phyloP scores from a whole-genome alignment of 1,284 basidiomycete genomes.

The Schizophyllum amplum region DNA sequence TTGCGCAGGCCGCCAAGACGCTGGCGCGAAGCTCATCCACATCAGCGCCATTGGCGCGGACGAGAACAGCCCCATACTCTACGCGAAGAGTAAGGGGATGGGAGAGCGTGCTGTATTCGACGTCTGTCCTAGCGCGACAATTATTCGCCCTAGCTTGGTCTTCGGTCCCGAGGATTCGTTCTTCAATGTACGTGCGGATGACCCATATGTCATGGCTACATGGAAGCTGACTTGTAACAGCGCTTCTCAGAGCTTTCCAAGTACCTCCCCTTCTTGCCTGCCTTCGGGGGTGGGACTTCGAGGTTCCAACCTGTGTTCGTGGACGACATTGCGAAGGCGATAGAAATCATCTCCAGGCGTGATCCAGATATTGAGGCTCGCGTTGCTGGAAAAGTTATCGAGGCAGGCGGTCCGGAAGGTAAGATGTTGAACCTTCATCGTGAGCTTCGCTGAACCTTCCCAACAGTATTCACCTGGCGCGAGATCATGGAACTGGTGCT shows the following conservation, averaged over 20 bases:
- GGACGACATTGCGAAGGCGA: constrained; percentile 50
- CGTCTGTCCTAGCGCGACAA: constrained; percentile 44
- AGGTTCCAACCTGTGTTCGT: constrained; percentile 68
- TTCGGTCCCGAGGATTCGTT: constrained; percentile 70
- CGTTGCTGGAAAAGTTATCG: constrained; percentile 50
- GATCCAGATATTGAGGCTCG: constrained; percentile 29
- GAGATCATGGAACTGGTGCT: constrained; percentile 60
- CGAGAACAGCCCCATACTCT: constrained; percentile 36
- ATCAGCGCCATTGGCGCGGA: constrained; percentile 58
- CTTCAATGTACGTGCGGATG: constrained; percentile 42
- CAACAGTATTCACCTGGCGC: constrained; percentile 52
- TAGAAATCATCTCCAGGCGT: constrained; percentile 49
- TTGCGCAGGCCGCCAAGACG: constrained; percentile 41
- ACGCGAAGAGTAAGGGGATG: constrained; percentile 54
- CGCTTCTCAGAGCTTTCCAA: constrained; percentile 52
- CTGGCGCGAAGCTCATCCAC: constrained; percentile 49
- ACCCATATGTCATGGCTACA: neutral
- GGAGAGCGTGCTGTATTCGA: constrained; percentile 46
- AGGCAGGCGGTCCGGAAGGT: constrained; percentile 66
- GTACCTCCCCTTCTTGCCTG: constrained; percentile 59
- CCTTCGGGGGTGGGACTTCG: constrained; percentile 59
- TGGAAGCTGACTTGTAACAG: constrained; percentile 23
- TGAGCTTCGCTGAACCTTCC: neutral
- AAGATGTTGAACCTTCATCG: constrained; percentile 13
- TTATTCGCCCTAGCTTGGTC: constrained; percentile 61